Evolutionary conservation across 352 stramenopile genomes (phyloP).

Genomic region (Globisporangium mamillatum): DNA sequence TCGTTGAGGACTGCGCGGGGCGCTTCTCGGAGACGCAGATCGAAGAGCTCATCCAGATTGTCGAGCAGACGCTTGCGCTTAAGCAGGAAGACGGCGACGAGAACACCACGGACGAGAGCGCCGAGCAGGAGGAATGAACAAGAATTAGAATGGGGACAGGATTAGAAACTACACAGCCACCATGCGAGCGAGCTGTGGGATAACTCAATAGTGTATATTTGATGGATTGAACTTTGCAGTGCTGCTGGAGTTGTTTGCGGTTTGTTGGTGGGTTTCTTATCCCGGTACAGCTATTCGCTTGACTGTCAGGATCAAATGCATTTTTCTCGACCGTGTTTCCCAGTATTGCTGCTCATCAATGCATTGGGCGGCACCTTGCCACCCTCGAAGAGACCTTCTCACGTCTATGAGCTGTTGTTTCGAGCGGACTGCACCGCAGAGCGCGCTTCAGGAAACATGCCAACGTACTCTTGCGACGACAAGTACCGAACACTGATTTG

Average conservation of each 20-base stretch:
- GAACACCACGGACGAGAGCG: conserved; percentile 25
- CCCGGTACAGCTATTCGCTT: neutral
- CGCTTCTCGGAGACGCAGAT: conserved; percentile 78
- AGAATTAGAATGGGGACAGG: neutral
- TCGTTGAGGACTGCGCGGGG: conserved; percentile 80
- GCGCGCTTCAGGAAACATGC: conserved; percentile 81
- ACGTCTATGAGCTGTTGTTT: conserved; percentile 26
- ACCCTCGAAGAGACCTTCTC: neutral
- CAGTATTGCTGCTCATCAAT: neutral
- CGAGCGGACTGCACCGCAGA: conserved; percentile 63
- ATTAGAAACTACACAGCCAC: conserved; percentile 3
- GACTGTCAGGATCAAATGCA: conserved; percentile 3
- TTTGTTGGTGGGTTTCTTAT: conserved; percentile 2
- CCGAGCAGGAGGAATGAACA: conserved; percentile 18
- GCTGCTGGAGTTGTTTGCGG: conserved; percentile 3
- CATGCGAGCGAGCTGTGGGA: conserved; percentile 1
- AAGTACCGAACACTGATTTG: conserved; percentile 88
- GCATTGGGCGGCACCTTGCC: neutral
- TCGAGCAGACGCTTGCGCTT: conserved; percentile 57
- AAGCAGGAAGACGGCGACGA: conserved; percentile 25
- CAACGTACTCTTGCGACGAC: conserved; percentile 85
- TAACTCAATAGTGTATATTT: conserved; percentile 15
- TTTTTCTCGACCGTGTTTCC: neutral
- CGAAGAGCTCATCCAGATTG: conserved; percentile 67
- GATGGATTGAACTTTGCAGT: conserved; percentile 4